phyloP scores from a whole-genome alignment of 108 stramenopile genomes.

The Fistulifera solaris region DNA sequence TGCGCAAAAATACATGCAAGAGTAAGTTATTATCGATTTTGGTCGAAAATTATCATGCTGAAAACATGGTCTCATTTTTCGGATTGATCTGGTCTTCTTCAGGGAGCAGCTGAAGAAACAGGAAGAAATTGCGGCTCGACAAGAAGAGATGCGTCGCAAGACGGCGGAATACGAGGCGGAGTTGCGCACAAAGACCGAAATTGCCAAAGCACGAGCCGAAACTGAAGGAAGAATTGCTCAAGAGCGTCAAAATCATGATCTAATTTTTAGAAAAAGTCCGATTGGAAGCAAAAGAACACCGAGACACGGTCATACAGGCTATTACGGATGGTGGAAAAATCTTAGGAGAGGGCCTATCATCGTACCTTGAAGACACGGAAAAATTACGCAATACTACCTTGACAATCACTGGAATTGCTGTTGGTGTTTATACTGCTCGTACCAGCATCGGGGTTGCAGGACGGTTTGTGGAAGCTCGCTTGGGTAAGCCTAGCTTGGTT shows the following conservation, averaged over 20 bases:
- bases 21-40: conserved; percentile 37
- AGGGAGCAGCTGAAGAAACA: conserved; percentile 92
- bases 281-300: conserved; percentile 76
- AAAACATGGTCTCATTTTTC: not conserved
- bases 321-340: conserved; percentile 86
- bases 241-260: conserved; percentile 95
- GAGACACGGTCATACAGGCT: conserved; percentile 89
- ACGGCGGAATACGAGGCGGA: conserved; percentile 97
- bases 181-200: conserved; percentile 77
- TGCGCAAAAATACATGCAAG: conserved; percentile 93
- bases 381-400: conserved; percentile 89
- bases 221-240: conserved; percentile 92
- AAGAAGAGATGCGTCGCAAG: conserved; percentile 93
- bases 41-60: conserved; percentile 5
- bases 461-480: conserved; percentile 86
- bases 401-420: conserved; percentile 85
- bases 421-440: conserved; percentile 87
- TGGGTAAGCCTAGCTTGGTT: conserved; percentile 95
- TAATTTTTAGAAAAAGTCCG: conserved; percentile 83
- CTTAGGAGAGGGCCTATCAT: conserved; percentile 75
- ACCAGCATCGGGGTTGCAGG: conserved; percentile 87
- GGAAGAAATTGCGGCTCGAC: conserved; percentile 92
- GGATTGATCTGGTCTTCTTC: not conserved
- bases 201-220: conserved; percentile 86
- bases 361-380: conserved; percentile 82